Evolutionary conservation across 2,329 filamentous ascomycete genomes (phyloP), one percentile per base, ranked within the genome.

Genomic region (Calonectria honghensis): DNA sequence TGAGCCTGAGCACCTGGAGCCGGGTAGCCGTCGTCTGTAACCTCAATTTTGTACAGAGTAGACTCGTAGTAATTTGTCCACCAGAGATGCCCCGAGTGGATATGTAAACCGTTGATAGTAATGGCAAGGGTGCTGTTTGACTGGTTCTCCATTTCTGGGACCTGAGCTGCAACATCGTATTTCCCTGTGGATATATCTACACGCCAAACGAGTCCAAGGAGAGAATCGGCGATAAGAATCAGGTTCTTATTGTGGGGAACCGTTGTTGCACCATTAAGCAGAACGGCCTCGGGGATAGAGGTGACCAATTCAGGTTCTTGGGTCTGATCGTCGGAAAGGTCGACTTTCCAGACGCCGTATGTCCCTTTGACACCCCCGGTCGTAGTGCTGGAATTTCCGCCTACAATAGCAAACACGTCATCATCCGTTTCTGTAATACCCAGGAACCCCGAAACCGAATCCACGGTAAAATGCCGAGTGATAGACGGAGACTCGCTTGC

Each of bases 301-400:
- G 20, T n/a, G 41, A 48, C 20, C 20, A 48, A 48, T 48, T 48
- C 20, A 18, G 41, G 41, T 11, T 48, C 41, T n/a, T 20, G 41
- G 41, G 7, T 18, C 16, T 48, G 41, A 14, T 48, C 7, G 41
- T 3, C 7, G 14, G 41, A 48, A 48, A 48, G 9, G 41, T 48
- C 41, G 41, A n/a, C 41, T 48, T 48, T 48, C 41, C 41, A 48
- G 41, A 48, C 41, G 41, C 41, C 41, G 41, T n/a, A 48, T 48
- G 20, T 48, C 9, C 41, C 41, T 4, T 48, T 48, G 20, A 48
- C 41, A 11, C 41, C 41, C n/a, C 41, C 41, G 9, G 41, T 48
- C 6, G 41, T 48, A 10, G 41, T n/a, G 41, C 41, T 48, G 20
- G 41, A 48, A 48, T 48, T 48, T 48, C 41, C 41, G 41, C 41